Percentiles rank a stretch among this genome's conserved stretches.
These are phyloP conservation scores for Trichoderma asperelloides DNA, from an alignment of 495 filamentous ascomycete species.

Conservation along the genomic window DNA sequence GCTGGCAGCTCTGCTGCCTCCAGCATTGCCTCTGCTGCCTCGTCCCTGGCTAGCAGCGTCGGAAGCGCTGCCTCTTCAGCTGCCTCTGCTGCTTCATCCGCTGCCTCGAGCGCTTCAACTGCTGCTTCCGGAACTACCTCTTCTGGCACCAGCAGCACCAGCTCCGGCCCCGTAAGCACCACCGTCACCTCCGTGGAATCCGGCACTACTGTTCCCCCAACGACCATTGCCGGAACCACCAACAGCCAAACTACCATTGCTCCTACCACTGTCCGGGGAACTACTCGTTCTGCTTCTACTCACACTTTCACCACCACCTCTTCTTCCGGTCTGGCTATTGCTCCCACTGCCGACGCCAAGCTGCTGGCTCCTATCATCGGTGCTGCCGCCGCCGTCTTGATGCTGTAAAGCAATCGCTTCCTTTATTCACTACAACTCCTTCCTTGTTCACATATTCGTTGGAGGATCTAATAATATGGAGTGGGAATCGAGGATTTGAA, in stretches of 20 bases:
- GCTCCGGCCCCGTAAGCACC: neutral
- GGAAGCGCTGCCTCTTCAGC: slow-evolving; percentile 22
- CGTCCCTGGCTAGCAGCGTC: slow-evolving; percentile 26
- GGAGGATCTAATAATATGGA: neutral
- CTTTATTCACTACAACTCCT: neutral
- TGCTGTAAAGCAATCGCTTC: neutral
- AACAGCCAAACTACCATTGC: neutral
- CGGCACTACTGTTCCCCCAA: neutral
- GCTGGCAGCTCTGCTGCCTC: neutral
- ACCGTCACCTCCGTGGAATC: neutral
- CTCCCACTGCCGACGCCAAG: neutral
- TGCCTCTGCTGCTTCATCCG: slow-evolving; percentile 7
- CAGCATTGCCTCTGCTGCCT: neutral
- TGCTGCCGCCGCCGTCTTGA: neutral
- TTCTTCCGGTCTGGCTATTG: neutral
- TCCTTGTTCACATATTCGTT: neutral
- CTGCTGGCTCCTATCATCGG: slow-evolving; percentile 4
- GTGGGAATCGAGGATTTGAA: neutral
- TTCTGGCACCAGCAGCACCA: neutral
- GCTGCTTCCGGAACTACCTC: neutral
- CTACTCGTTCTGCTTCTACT: neutral
- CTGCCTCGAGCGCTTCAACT: neutral
- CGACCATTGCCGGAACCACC: slow-evolving; percentile 1
- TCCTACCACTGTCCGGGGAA: neutral
- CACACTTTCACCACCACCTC: neutral